phyloP scores from a whole-genome alignment of 257 asterid genomes.

The Solanum rostratum region DNA sequence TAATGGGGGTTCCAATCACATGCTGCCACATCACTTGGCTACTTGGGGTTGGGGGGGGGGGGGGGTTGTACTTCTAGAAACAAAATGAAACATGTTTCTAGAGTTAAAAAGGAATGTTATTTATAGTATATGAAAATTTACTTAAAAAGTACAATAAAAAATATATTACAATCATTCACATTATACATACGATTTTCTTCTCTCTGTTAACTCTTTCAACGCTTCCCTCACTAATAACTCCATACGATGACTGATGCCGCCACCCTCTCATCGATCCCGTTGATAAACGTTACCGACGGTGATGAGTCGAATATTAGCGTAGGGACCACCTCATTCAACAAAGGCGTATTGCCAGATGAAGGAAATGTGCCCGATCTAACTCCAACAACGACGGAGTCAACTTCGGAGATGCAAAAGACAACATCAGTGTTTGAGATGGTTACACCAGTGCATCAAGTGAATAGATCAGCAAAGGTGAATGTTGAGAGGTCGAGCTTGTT shows the following conservation, averaged over 20 bases:
- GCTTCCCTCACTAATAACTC: not conserved
- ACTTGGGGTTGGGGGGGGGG: no score
- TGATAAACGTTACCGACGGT: not conserved
- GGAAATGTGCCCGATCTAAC: not conserved
- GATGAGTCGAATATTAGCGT: not conserved
- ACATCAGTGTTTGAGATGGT: not conserved
- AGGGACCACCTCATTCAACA: not conserved
- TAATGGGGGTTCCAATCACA: no score
- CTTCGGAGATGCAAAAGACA: not conserved
- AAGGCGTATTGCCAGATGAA: not conserved
- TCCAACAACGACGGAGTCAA: not conserved
- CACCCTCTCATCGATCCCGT: not conserved
- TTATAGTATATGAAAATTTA: not conserved
- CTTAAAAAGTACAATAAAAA: not conserved
- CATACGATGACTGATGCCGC: not conserved
- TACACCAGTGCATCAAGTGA: not conserved
- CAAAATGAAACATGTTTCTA: not conserved
- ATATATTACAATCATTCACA: not conserved
- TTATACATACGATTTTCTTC: not conserved
- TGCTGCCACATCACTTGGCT: no score
- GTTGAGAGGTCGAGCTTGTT: constrained; percentile 18
- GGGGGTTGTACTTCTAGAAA: not conserved
- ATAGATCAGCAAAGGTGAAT: not conserved
- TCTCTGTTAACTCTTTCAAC: not conserved
- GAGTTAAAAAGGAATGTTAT: not conserved